Conservation (phyloP, 805 yeast genomes). For the Cyberlindnera suaveolens region DNA sequence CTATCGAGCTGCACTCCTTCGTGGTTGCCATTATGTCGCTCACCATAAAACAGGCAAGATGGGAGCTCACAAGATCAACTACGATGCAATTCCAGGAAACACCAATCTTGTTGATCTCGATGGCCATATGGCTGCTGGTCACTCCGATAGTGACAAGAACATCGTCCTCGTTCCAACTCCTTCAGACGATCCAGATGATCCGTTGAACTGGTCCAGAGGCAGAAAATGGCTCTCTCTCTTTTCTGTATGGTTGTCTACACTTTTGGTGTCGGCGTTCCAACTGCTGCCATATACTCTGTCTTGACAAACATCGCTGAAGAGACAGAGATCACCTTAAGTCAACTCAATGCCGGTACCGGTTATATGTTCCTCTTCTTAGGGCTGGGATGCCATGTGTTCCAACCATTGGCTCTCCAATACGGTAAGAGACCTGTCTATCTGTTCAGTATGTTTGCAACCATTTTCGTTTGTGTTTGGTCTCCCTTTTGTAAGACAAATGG, state of each 20-base stretch:
- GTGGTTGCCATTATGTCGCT: too few species aligned
- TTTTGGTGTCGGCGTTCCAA: constrained; percentile 39
- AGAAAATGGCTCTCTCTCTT: constrained; percentile 42
- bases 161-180: constrained; percentile 62
- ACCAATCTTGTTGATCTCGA: constrained; percentile 41
- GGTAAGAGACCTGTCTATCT: constrained; percentile 44
- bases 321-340: constrained; percentile 30
- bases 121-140: constrained; percentile 27
- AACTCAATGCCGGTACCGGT: constrained; percentile 44
- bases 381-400: constrained; percentile 42
- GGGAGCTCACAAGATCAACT: constrained; percentile 20
- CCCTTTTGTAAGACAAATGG: constrained; percentile 32
- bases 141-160: constrained; percentile 27
- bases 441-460: constrained; percentile 32
- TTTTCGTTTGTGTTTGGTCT: constrained; percentile 36
- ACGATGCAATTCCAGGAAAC: constrained; percentile 44
- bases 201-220: constrained; percentile 51
- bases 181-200: constrained; percentile 63
- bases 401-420: constrained; percentile 43
- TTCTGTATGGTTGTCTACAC: constrained; percentile 39
- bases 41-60: not conserved
- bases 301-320: constrained; percentile 31
- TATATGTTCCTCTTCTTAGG: constrained; percentile 46
- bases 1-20: not conserved
- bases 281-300: constrained; percentile 42